Conservation (phyloP, 2,329 filamentous ascomycete species). For the Xylaria digitata region DNA sequence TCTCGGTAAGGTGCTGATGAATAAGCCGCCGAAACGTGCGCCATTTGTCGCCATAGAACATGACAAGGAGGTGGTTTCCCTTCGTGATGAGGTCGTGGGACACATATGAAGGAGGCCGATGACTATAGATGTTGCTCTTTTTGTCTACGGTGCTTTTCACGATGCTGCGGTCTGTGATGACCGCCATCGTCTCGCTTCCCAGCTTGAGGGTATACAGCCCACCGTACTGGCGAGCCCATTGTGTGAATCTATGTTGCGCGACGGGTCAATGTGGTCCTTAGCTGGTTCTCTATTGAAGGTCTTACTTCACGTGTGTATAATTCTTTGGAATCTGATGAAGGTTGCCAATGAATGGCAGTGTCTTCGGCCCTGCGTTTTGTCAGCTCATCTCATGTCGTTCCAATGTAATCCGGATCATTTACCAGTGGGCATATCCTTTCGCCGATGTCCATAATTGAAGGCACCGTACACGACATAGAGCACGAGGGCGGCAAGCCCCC, state of each 20-base stretch:
- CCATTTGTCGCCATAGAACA: slow-evolving; percentile 60
- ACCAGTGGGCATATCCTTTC: slow-evolving; percentile 34
- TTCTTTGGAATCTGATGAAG: slow-evolving; percentile 31
- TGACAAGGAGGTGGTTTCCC: slow-evolving; percentile 57
- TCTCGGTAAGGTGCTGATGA: slow-evolving; percentile 59
- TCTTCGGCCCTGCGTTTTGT: slow-evolving; percentile 20
- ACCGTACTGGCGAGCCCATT: slow-evolving; percentile 53
- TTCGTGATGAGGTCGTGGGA: slow-evolving; percentile 56
- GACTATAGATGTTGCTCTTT: slow-evolving; percentile 57
- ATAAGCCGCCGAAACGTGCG: slow-evolving; percentile 58
- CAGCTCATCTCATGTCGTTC: no score
- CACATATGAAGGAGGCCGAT: slow-evolving; percentile 57
- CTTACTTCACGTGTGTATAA: slow-evolving; percentile 32
- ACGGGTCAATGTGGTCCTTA: no score
- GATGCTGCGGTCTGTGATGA: slow-evolving; percentile 31
- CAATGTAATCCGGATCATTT: not conserved
- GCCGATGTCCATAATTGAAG: slow-evolving; percentile 31
- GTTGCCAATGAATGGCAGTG: slow-evolving; percentile 35
- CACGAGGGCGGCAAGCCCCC: not conserved
- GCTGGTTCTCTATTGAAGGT: no score
- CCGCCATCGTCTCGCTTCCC: slow-evolving; percentile 53
- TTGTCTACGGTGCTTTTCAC: slow-evolving; percentile 53
- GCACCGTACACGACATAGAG: slow-evolving; percentile 23
- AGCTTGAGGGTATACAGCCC: slow-evolving; percentile 35
- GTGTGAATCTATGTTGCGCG: slow-evolving; percentile 48